These are phyloP conservation scores for Aspergillus ibericus DNA, from an alignment of 2,329 filamentous ascomycete species.

Conservation along the genomic window DNA sequence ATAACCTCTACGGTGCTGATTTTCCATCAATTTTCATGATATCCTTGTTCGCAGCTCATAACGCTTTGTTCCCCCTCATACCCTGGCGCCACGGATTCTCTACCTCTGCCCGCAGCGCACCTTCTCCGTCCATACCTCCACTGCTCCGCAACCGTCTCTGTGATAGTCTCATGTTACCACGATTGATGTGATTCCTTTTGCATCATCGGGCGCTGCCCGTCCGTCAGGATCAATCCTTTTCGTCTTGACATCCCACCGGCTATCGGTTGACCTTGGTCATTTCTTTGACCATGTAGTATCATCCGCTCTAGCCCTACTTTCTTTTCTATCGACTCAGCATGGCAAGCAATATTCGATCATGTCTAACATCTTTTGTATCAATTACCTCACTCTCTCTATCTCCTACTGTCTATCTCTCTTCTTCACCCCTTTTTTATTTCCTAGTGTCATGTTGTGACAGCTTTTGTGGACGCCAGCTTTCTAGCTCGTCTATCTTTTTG, in stretches of 20 bases:
- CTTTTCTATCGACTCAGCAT: slow-evolving; percentile 10
- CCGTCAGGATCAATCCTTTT: slow-evolving; percentile 12
- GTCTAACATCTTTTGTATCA: slow-evolving; percentile 18
- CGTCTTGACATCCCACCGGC: slow-evolving; percentile 11
- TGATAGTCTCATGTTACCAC: slow-evolving; percentile 33
- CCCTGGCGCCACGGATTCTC: slow-evolving; percentile 15
- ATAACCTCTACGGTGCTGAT: neutral
- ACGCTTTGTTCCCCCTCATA: slow-evolving; percentile 17
- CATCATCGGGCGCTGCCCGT: slow-evolving; percentile 20
- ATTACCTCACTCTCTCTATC: slow-evolving; percentile 11
- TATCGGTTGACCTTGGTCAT: slow-evolving; percentile 11
- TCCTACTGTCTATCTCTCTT: slow-evolving; percentile 10
- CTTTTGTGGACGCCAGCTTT: neutral
- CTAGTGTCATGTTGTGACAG: neutral
- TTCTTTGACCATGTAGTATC: slow-evolving; percentile 6
- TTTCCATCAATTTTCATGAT: slow-evolving; percentile 22
- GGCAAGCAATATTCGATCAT: slow-evolving; percentile 16
- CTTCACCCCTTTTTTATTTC: neutral
- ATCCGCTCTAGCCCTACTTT: slow-evolving; percentile 4
- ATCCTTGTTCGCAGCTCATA: slow-evolving; percentile 19
- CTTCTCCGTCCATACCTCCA: slow-evolving; percentile 10
- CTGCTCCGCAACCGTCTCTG: slow-evolving; percentile 14
- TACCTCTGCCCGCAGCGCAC: slow-evolving; percentile 20
- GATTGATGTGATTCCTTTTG: slow-evolving; percentile 33
- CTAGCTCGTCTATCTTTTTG: neutral